Percentiles rank a stretch among this genome's conserved stretches.
These are phyloP conservation scores for Arthroderma sp. DNA, from an alignment of 2,329 filamentous ascomycete species.

Conservation along the genomic window DNA sequence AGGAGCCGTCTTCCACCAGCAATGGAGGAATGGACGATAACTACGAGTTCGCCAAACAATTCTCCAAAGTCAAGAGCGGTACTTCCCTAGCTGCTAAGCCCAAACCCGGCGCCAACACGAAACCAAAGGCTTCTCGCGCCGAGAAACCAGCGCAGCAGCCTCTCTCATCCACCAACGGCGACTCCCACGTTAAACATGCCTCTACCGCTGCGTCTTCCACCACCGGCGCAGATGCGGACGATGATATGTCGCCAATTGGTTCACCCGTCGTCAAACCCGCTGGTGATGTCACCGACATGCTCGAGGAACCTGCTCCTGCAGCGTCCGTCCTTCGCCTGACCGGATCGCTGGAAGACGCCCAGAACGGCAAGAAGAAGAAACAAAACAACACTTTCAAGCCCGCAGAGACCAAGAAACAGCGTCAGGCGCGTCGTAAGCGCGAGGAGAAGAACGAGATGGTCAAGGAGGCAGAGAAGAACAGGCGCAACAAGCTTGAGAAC, in stretches of 20 bases:
- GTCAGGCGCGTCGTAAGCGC: constrained; percentile 80
- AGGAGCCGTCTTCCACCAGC: not conserved
- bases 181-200: not conserved
- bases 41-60: constrained; percentile 63
- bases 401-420: constrained; percentile 84
- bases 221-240: constrained; percentile 63
- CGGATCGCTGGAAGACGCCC: constrained; percentile 45
- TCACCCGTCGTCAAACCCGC: constrained; percentile 50
- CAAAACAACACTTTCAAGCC: constrained; percentile 50
- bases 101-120: constrained; percentile 6
- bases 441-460: constrained; percentile 65
- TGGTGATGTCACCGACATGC: constrained; percentile 78
- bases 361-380: constrained; percentile 48
- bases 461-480: constrained; percentile 65
- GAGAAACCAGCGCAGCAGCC: constrained; percentile 10
- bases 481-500: constrained; percentile 64
- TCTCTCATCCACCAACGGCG: not conserved
- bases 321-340: constrained; percentile 71
- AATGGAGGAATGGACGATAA: constrained; percentile 39
- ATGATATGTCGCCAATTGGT: constrained; percentile 59
- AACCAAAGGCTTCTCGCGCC: not conserved
- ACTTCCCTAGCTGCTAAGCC: constrained; percentile 40
- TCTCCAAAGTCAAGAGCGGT: constrained; percentile 59
- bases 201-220: constrained; percentile 56
- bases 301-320: constrained; percentile 57